phyloP scores from a whole-genome alignment of 2,329 filamentous ascomycete species.

The Trichothecium sympodiale region DNA sequence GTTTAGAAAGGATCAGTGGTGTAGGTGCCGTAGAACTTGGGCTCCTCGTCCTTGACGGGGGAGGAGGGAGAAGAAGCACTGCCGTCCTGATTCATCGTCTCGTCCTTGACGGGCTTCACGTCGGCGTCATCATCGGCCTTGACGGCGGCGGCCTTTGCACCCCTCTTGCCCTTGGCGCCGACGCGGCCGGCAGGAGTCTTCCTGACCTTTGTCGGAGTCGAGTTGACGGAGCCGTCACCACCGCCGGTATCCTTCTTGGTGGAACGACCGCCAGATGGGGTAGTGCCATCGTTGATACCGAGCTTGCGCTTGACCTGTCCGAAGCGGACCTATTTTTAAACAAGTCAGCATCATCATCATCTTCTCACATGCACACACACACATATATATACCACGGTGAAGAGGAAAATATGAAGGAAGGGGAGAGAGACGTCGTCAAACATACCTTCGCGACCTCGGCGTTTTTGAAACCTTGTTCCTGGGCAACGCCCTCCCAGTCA shows the following conservation, averaged over 20 bases:
- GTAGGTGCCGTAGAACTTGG: too few relatives aligned
- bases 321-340: conserved; percentile 30
- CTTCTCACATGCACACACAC: background rate
- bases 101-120: background rate
- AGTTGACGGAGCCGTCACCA: background rate
- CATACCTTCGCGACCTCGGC: conserved; percentile 32
- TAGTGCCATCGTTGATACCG: conserved; percentile 18
- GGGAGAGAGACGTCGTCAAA: conserved; percentile 1
- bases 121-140: conserved; percentile 5
- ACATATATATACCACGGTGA: background rate
- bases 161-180: conserved; percentile 13
- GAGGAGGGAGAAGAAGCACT: background rate
- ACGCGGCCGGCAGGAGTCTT: conserved; percentile 16
- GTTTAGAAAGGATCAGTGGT: too few relatives aligned
- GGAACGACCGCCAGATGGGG: conserved; percentile 2
- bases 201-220: conserved; percentile 16
- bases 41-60: conserved; percentile 1
- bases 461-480: conserved; percentile 31
- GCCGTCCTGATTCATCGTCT: background rate
- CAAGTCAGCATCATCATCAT: too few relatives aligned
- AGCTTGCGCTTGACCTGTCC: conserved; percentile 38
- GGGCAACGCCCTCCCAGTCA: conserved; percentile 36
- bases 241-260: conserved; percentile 12
- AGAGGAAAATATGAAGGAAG: background rate
- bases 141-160: conserved; percentile 9